A percentile compares a stretch with the other conserved stretches of the same genome.
phyloP scores from a whole-genome alignment of 2,329 filamentous ascomycete genomes.

The Nannizziopsis arthrosporioides region DNA sequence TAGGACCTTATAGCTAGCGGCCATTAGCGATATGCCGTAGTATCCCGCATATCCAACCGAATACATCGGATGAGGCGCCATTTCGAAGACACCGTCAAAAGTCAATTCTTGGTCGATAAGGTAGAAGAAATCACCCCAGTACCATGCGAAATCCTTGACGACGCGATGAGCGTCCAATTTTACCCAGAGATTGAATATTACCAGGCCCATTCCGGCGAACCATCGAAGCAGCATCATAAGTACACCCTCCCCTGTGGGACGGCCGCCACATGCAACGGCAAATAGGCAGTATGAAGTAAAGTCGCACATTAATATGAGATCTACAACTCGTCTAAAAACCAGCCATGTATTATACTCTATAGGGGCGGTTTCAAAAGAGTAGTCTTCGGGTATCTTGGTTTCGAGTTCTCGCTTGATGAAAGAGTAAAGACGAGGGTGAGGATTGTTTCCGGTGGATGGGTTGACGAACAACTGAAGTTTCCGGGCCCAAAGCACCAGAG shows the following conservation, averaged over 20 bases:
- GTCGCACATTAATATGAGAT: constrained; percentile 97
- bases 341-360: constrained; percentile 99
- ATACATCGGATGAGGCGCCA: constrained; percentile 98
- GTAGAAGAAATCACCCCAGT: constrained; percentile 99
- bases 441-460: constrained; percentile 67
- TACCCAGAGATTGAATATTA: constrained; percentile 95
- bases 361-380: constrained; percentile 82
- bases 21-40: constrained; percentile 97
- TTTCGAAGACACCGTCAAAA: constrained; percentile 97
- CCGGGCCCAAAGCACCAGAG: constrained; percentile 75
- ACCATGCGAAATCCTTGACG: constrained; percentile 98
- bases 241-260: constrained; percentile 59
- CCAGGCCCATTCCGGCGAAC: constrained; percentile 62
- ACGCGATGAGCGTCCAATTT: constrained; percentile 96
- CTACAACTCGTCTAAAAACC: constrained; percentile 86
- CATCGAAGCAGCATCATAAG: constrained; percentile 63
- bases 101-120: constrained; percentile 95
- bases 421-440: constrained; percentile 67
- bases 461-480: constrained; percentile 78
- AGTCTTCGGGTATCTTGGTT: constrained; percentile 87
- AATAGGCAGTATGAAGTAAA: constrained; percentile 96
- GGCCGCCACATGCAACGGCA: constrained; percentile 72
- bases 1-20: constrained; percentile 91
- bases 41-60: constrained; percentile 96
- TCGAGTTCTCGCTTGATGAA: constrained; percentile 83